phyloP scores from a whole-genome alignment of 805 yeast species.

The Schizosaccharomyces japonicus region DNA sequence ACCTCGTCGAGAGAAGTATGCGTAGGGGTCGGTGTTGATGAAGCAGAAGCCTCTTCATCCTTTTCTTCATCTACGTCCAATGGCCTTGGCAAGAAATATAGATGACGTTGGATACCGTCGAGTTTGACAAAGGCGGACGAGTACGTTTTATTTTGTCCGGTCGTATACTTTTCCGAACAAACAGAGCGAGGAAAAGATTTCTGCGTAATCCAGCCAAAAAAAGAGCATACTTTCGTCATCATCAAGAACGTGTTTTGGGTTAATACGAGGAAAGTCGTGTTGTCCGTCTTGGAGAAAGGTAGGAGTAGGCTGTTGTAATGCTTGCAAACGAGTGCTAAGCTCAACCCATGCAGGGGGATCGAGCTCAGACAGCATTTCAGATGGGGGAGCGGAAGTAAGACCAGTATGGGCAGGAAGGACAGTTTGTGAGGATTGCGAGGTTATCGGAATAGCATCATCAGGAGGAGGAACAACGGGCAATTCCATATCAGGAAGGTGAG shows the following conservation, averaged over 20 bases:
- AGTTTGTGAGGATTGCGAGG: no score
- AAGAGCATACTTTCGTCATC: constrained; percentile 33
- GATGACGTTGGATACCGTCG: constrained; percentile 40
- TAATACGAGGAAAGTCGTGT: constrained; percentile 10
- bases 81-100: constrained; percentile 49
- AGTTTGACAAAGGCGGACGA: constrained; percentile 62
- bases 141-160: constrained; percentile 22
- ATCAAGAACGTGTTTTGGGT: constrained; percentile 20
- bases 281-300: background rate
- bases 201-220: constrained; percentile 81
- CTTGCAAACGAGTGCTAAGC: background rate
- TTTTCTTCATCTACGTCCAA: constrained; percentile 16
- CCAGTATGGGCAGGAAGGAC: no score
- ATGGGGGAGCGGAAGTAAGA: no score
- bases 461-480: no score
- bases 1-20: constrained; percentile 11
- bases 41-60: constrained; percentile 13
- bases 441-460: no score
- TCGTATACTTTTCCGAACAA: constrained; percentile 50
- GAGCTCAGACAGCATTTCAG: background rate
- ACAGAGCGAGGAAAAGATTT: constrained; percentile 41
- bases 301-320: background rate
- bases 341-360: background rate
- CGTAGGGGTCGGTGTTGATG: background rate
- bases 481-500: no score